These are phyloP conservation scores for Ogataea neopini DNA, from an alignment of 805 yeast genomes.

Conservation along the genomic window DNA sequence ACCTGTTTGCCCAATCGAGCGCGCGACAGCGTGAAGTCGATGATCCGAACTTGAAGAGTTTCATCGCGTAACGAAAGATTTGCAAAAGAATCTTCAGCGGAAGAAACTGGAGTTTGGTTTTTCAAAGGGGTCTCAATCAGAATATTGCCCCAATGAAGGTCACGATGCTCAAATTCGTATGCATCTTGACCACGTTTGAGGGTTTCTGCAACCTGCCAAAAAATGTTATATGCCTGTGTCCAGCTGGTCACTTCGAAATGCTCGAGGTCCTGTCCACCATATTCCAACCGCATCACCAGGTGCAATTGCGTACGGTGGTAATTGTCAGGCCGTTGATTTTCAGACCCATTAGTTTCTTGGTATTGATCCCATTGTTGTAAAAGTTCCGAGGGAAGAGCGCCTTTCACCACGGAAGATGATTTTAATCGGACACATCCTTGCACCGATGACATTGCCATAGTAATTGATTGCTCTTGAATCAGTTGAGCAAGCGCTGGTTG, in stretches of 20 bases:
- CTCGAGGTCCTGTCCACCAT: slow-evolving; percentile 47
- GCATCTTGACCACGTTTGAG: slow-evolving; percentile 53
- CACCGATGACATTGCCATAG: slow-evolving; percentile 39
- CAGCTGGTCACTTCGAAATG: slow-evolving; percentile 41
- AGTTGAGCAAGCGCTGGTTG: slow-evolving; percentile 45
- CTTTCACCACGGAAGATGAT: slow-evolving; percentile 48
- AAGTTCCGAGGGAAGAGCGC: slow-evolving; percentile 42
- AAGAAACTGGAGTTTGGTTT: neutral
- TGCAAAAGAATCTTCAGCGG: slow-evolving; percentile 16
- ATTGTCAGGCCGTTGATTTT: slow-evolving; percentile 42
- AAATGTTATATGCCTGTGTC: slow-evolving; percentile 43
- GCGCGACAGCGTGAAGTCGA: slow-evolving; percentile 60
- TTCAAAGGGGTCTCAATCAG: slow-evolving; percentile 34
- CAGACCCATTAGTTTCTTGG: slow-evolving; percentile 14
- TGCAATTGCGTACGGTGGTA: slow-evolving; percentile 36
- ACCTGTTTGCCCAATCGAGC: slow-evolving; percentile 37
- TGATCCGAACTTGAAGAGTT: slow-evolving; percentile 43
- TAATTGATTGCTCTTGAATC: slow-evolving; percentile 48
- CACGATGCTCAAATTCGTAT: slow-evolving; percentile 67
- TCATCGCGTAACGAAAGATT: slow-evolving; percentile 14
- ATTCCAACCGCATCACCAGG: slow-evolving; percentile 39
- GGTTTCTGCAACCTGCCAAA: slow-evolving; percentile 53
- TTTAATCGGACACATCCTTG: slow-evolving; percentile 48
- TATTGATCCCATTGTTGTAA: slow-evolving; percentile 48
- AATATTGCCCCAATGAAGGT: slow-evolving; percentile 66